Evolutionary conservation across 805 yeast genomes (phyloP).

Genomic region (Wickerhamiella galacta): DNA sequence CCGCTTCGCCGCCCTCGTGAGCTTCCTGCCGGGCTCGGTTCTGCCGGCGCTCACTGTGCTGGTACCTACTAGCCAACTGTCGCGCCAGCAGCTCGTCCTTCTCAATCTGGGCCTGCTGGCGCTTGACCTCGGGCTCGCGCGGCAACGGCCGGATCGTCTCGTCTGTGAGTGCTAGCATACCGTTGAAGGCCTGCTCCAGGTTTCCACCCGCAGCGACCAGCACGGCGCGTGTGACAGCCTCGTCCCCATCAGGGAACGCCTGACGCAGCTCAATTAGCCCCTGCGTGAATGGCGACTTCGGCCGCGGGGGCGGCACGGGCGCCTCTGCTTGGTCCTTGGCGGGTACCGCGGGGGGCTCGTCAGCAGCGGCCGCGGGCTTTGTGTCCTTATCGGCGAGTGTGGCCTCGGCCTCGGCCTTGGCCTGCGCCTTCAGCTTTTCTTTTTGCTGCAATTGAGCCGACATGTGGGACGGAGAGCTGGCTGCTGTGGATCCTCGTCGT

Average conservation of each 20-base stretch:
- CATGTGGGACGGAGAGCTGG: too few species aligned
- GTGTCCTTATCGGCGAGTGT: not conserved
- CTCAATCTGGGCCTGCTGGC: constrained; percentile 29
- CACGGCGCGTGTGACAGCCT: constrained; percentile 53
- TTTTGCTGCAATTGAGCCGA: too few species aligned
- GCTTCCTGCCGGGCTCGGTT: not conserved
- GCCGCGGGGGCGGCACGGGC: constrained; percentile 39
- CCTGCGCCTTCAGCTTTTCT: not conserved
- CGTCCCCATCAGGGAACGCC: constrained; percentile 73
- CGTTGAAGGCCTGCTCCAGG: constrained; percentile 77
- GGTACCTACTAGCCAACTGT: constrained; percentile 33
- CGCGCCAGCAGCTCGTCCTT: constrained; percentile 78
- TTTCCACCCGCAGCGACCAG: constrained; percentile 73
- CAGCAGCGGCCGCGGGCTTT: constrained; percentile 1
- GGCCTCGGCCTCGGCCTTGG: constrained; percentile 8
- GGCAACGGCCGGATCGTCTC: constrained; percentile 21
- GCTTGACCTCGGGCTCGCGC: constrained; percentile 18
- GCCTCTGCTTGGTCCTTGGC: constrained; percentile 8
- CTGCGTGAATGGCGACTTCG: constrained; percentile 40
- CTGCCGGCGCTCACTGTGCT: constrained; percentile 1
- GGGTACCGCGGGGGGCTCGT: constrained; percentile 1
- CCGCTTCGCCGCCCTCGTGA: not conserved
- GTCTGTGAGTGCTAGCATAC: constrained; percentile 63
- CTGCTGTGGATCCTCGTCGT: too few species aligned
- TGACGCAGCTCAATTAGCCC: constrained; percentile 49